Evolutionary conservation across 768 basidiomycete genomes (phyloP).

Genomic region (Rhodotorula diobovata): DNA sequence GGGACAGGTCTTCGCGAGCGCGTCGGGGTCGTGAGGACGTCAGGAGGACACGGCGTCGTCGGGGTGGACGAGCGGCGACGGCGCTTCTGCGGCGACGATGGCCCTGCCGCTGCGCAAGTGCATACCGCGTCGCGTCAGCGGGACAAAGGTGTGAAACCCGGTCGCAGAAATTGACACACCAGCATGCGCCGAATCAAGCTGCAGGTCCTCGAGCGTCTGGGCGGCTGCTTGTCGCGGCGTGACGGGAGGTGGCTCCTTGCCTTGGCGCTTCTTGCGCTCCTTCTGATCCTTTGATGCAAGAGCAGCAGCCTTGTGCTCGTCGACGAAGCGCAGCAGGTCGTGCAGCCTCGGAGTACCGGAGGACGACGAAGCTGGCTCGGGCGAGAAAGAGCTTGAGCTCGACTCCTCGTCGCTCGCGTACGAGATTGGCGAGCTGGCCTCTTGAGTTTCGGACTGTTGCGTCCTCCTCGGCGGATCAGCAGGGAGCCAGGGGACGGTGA

Average conservation of each 20-base stretch:
- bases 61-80: neutral
- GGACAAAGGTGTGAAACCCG: neutral
- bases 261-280: neutral
- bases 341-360: neutral
- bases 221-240: neutral
- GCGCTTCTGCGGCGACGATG: neutral
- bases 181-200: neutral
- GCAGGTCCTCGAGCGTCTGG: neutral
- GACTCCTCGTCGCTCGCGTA: neutral
- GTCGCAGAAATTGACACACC: neutral
- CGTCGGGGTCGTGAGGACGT: neutral
- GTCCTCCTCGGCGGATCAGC: too few species aligned
- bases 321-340: neutral
- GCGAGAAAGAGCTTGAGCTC: too few species aligned
- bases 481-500: neutral
- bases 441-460: neutral
- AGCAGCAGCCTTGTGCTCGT: neutral
- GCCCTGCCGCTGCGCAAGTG: neutral
- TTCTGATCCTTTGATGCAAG: neutral
- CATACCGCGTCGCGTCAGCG: neutral
- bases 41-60: neutral
- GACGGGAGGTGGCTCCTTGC: neutral
- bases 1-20: neutral
- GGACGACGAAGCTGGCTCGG: neutral
- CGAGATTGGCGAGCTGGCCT: neutral